Base-by-base conservation (phyloP, 192 early-diverging fungal genomes). In the Tieghemiomyces parasiticus region DNA sequence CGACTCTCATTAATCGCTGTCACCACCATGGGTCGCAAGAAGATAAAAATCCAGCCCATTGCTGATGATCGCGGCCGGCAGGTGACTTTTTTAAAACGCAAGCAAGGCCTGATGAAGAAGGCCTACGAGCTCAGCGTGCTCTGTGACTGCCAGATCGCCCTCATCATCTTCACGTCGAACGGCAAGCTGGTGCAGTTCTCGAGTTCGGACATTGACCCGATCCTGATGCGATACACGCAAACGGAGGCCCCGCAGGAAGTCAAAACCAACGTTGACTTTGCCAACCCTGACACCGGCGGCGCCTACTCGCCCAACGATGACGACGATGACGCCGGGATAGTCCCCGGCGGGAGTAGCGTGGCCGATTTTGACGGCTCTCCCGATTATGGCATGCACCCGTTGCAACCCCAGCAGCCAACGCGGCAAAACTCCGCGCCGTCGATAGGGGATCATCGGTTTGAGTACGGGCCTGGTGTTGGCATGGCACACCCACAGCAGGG, bases 71-170 rank as follows among this genome's bases (percentile, higher is more conserved):
- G 92, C 54, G 92, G 91, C 77, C 76, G 90, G 48, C 90, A 91
- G 75, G 90, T 94, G 46, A 97, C 94, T 2, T 95, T 97, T 71
- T 74, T 88, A 48, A 97, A 97, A 75, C 78, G 94, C 61, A 93
- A 94, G 69, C 82, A 81, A 31, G 94, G 94, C 16, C 75, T 97
- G 60, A 88, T 95, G 81, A 97, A 97, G 70, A 97, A 97, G 71
- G 92, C 94, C 0, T 91, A 91, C 71, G 94, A 97, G 67, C 81
- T 97, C 28, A 85, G 81, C 58, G 90, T 95, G 2, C 74, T 97
- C 9, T 97, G 94, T 78, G 90, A 89, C 68, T 92, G 90, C 76
- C 89, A 97, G 67, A 90, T 97, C 33, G 92, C 87, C 6, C 76
- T 97, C 14, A 86, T 97, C 51, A 92, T 97, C 65, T 95, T 97